Evolutionary conservation across 1,139 yeast species (phyloP).

Genomic region (Kodamaea sp.): DNA sequence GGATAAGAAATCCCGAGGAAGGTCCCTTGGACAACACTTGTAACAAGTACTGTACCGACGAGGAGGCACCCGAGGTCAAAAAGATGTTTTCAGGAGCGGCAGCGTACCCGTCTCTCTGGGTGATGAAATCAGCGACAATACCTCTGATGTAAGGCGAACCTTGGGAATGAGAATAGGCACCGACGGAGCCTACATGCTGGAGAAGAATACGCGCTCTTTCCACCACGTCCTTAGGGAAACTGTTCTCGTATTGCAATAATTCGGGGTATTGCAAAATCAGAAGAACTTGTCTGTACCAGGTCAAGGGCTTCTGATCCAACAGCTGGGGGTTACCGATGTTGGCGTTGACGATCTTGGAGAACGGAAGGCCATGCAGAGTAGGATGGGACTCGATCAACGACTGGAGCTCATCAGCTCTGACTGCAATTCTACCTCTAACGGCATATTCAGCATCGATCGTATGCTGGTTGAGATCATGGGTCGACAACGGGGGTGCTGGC

Average conservation of each 20-base stretch:
- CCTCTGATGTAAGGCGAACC: conserved; percentile 74
- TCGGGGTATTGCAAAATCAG: conserved; percentile 84
- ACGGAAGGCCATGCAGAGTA: conserved; percentile 69
- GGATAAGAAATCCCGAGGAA: conserved; percentile 82
- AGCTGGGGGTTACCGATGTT: conserved; percentile 98
- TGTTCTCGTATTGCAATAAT: conserved; percentile 41
- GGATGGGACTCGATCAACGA: conserved; percentile 46
- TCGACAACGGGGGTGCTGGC: conserved; percentile 16
- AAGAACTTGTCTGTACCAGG: conserved; percentile 92
- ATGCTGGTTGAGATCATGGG: conserved; percentile 64
- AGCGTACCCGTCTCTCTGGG: conserved; percentile 60
- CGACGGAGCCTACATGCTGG: conserved; percentile 72
- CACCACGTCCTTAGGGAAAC: conserved; percentile 70
- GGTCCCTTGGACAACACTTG: conserved; percentile 68
- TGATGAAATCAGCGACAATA: conserved; percentile 78
- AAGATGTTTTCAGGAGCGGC: conserved; percentile 73
- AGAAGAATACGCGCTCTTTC: conserved; percentile 66
- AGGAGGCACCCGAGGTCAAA: conserved; percentile 90
- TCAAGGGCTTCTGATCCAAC: conserved; percentile 86
- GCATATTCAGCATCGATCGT: conserved; percentile 91
- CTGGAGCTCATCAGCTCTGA: conserved; percentile 83
- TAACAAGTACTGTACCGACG: conserved; percentile 78
- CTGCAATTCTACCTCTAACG: conserved; percentile 92
- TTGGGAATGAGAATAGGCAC: conserved; percentile 93
- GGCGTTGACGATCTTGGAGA: conserved; percentile 75